These are phyloP conservation scores for Aspergillus sp. DNA, from an alignment of 2,329 filamentous ascomycete species.

Conservation along the genomic window DNA sequence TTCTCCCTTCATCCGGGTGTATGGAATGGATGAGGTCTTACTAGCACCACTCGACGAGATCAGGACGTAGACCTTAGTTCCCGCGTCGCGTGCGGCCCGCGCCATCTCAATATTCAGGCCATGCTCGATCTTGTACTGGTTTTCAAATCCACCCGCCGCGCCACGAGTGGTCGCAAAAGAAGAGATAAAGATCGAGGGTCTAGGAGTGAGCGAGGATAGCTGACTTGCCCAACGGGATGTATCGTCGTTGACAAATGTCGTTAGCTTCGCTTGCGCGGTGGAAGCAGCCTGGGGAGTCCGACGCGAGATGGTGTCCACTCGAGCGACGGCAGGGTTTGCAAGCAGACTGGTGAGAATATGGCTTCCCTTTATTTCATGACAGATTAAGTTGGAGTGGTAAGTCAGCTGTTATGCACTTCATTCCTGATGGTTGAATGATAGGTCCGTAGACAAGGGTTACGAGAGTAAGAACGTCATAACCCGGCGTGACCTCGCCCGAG, in stretches of 20 bases:
- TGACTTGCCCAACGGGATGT: conserved; percentile 65
- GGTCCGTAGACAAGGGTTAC: background rate
- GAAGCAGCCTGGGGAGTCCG: conserved; percentile 40
- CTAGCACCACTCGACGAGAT: conserved; percentile 61
- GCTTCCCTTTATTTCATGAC: conserved; percentile 57
- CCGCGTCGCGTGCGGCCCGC: conserved; percentile 69
- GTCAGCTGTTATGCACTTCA: background rate
- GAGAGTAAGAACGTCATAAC: background rate
- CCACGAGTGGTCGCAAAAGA: conserved; percentile 77
- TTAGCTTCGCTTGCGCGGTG: conserved; percentile 60
- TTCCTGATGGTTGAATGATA: background rate
- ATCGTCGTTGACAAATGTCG: conserved; percentile 66
- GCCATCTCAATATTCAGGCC: conserved; percentile 81
- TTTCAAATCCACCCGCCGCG: conserved; percentile 70
- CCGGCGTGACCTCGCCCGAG: background rate
- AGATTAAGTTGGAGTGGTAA: conserved; percentile 29
- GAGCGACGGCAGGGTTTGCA: conserved; percentile 35
- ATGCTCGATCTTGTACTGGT: conserved; percentile 85
- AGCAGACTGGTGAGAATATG: conserved; percentile 65
- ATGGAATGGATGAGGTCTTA: conserved; percentile 55
- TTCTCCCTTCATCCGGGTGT: conserved; percentile 77
- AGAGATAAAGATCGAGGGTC: conserved; percentile 69
- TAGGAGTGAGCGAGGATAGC: conserved; percentile 56
- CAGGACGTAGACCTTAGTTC: conserved; percentile 73
- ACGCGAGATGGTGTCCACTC: conserved; percentile 48